Percentiles rank a stretch among this genome's conserved stretches.
phyloP scores from a whole-genome alignment of 495 filamentous ascomycete species.

The Antarctomyces pellizariae region DNA sequence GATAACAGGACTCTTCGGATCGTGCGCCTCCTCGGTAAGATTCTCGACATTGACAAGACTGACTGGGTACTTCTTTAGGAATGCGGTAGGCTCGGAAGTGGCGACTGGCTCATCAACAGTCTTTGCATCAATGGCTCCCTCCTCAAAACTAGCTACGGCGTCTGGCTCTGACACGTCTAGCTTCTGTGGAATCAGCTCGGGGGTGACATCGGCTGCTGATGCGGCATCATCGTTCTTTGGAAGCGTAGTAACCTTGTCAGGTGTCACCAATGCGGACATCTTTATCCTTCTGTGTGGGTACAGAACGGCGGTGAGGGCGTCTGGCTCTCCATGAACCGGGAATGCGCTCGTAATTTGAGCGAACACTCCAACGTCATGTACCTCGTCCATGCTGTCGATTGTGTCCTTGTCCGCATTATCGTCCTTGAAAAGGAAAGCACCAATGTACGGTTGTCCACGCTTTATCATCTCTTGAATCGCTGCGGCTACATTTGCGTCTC shows the following conservation, averaged over 20 bases:
- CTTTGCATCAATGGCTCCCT: constrained; percentile 28
- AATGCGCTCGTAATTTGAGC: constrained; percentile 94
- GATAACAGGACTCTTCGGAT: constrained; percentile 68
- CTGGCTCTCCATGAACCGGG: constrained; percentile 56
- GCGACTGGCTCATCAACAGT: constrained; percentile 22
- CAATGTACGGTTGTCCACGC: constrained; percentile 93
- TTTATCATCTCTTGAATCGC: constrained; percentile 95
- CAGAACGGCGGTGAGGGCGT: constrained; percentile 67
- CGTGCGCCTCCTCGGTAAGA: constrained; percentile 61
- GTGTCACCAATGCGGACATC: constrained; percentile 57
- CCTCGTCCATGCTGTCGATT: constrained; percentile 68
- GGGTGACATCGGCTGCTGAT: constrained; percentile 22
- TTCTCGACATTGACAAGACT: constrained; percentile 92
- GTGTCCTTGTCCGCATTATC: constrained; percentile 79
- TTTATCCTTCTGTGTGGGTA: constrained; percentile 93
- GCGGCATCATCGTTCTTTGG: constrained; percentile 16
- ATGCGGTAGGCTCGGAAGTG: constrained; percentile 71
- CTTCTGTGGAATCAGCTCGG: constrained; percentile 29
- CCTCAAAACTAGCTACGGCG: constrained; percentile 94
- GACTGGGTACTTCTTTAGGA: constrained; percentile 73
- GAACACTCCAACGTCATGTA: constrained; percentile 89
- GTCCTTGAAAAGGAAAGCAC: constrained; percentile 91
- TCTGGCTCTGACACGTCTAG: constrained; percentile 22
- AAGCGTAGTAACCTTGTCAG: constrained; percentile 18
- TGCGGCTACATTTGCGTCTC: constrained; percentile 63